Evolutionary conservation across 129 eudicot genomes (phyloP), one percentile per base, ranked within the genome.

Genomic region (Pulicaria dysenterica): DNA sequence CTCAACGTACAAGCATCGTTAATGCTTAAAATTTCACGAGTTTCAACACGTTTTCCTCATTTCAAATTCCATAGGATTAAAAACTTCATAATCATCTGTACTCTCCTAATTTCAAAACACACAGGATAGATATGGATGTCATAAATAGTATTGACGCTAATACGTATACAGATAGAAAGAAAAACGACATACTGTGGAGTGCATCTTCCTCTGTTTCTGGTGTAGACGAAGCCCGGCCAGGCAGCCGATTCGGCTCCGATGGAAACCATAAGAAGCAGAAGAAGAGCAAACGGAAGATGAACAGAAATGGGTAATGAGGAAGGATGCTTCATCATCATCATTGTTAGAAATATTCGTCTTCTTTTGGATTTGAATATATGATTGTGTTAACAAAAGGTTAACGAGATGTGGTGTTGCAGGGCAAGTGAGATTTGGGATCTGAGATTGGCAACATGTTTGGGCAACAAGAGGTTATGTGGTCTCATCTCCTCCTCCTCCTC

Each of bases 151-250:
- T n/a, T n/a, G n/a, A n/a, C n/a, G 2, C 31, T 24, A 24, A 24
- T 24, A 2, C 2, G 31, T 24, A 24, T 24, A 24, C 14, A 3
- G 42, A 41, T 6, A 37, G 72, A 74, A 24, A 50, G 68, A 40
- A 39, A 57, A 19, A 44, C 41, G 43, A 11, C 45, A 67, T 85
- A 93, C 98, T 93, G 98, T 54, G 98, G 96, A 53, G 96, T 87
- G 89, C 98, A 93, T 72, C 82, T 86, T 69, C 98, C 98, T 83
- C 87, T 78, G 79, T 54, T 79, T 82, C 90, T 79, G 12, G 92
- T 83, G 87, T 81, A 93, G 59, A 77, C 63, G 48, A 87, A 93
- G 6, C 95, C 98, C n/a, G 88, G 88, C 54, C 67, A 71, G 44
- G 41, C 61, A 44, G 80, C 63, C 15, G 87, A 78, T 40, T 73